A percentile compares a stretch with the other conserved stretches of the same genome.
These are phyloP conservation scores for Tylopilus intermedius DNA, from an alignment of 768 basidiomycete genomes.

Conservation along the genomic window DNA sequence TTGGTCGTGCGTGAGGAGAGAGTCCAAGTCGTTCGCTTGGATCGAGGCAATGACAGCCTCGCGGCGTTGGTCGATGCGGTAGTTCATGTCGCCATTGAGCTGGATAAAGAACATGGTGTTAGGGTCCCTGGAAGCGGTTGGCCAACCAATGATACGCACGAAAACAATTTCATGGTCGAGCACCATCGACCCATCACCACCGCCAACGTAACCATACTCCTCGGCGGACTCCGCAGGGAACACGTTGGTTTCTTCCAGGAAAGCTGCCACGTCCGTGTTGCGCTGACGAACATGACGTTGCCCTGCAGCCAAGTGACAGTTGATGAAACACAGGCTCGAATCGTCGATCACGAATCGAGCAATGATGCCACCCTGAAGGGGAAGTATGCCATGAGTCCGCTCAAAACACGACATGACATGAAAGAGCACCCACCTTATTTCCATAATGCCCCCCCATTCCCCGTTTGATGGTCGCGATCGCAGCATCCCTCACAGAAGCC, in stretches of 20 bases:
- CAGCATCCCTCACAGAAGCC: slow-evolving; percentile 54
- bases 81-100: slow-evolving; percentile 95
- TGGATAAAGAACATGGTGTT: slow-evolving; percentile 23
- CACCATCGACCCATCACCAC: slow-evolving; percentile 89
- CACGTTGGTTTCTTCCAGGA: slow-evolving; percentile 76
- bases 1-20: slow-evolving; percentile 77
- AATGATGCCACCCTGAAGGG: slow-evolving; percentile 77
- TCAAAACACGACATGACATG: not conserved
- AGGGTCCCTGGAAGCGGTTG: not conserved
- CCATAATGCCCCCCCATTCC: slow-evolving; percentile 93
- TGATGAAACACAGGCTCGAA: slow-evolving; percentile 90
- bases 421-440: slow-evolving; percentile 70
- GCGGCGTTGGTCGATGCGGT: slow-evolving; percentile 90
- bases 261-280: slow-evolving; percentile 82
- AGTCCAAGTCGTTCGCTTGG: slow-evolving; percentile 57
- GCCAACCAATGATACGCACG: slow-evolving; percentile 33
- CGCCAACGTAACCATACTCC: slow-evolving; percentile 73
- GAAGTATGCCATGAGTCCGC: not conserved
- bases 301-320: slow-evolving; percentile 96
- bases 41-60: slow-evolving; percentile 74
- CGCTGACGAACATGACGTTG: slow-evolving; percentile 77
- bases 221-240: slow-evolving; percentile 50
- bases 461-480: slow-evolving; percentile 81
- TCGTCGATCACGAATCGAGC: slow-evolving; percentile 86
- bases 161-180: slow-evolving; percentile 94